These are phyloP conservation scores for Cyamopsis tetragonoloba DNA, from an alignment of 306 rosid species.

Conservation along the genomic window DNA sequence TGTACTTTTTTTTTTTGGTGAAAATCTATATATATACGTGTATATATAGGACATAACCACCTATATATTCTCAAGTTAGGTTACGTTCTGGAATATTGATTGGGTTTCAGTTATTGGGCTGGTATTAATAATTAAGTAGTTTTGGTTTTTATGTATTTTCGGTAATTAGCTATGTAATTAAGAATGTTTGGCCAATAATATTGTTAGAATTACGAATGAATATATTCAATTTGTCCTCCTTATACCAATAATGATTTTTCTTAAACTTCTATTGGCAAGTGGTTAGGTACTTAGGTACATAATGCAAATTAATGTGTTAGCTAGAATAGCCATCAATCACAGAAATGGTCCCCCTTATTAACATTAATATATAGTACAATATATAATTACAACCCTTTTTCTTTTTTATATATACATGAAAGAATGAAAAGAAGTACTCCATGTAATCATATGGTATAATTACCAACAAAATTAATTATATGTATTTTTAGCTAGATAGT, in stretches of 20 bases:
- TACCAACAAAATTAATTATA: no score
- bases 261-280: not conserved
- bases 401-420: not conserved
- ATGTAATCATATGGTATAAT: not conserved
- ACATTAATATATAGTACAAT: not conserved
- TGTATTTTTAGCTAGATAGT: not conserved
- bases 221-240: not conserved
- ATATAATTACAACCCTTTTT: not conserved
- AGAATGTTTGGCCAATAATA: conserved; percentile 20
- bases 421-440: not conserved
- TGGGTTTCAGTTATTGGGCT: conserved; percentile 22
- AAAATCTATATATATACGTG: no score
- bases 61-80: not conserved
- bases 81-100: not conserved
- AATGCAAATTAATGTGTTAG: not conserved
- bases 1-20: no score
- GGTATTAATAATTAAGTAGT: conserved; percentile 21
- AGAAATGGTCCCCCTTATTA: not conserved
- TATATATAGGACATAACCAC: not conserved
- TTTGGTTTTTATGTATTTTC: not conserved
- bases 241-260: conserved; percentile 8
- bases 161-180: not conserved
- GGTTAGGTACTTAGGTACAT: conserved; percentile 14
- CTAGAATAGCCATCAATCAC: not conserved
- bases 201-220: not conserved